Conservation (phyloP, 2,329 filamentous ascomycete species). For the Cladophialophora exuberans region DNA sequence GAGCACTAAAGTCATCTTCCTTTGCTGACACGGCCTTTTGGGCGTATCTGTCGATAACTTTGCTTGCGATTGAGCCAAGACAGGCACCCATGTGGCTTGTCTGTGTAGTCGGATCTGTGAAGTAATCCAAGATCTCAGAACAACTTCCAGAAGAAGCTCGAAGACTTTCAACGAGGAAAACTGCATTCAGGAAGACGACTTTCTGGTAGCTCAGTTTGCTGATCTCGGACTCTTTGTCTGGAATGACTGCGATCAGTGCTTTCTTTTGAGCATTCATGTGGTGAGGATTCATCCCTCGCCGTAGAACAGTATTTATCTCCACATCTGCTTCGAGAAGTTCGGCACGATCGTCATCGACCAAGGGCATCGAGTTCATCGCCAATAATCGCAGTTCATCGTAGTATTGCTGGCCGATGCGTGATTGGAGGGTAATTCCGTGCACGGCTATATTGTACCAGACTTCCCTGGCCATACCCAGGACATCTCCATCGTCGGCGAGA, state of each 20-base stretch:
- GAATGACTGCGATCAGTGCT: slow-evolving; percentile 72
- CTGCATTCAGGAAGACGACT: slow-evolving; percentile 87
- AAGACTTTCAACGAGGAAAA: slow-evolving; percentile 85
- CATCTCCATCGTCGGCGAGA: slow-evolving; percentile 63
- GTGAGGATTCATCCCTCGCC: slow-evolving; percentile 80
- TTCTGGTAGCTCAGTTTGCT: slow-evolving; percentile 84
- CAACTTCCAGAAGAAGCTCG: slow-evolving; percentile 87
- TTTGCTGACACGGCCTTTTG: slow-evolving; percentile 71
- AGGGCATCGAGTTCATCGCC: slow-evolving; percentile 81
- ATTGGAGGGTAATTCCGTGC: slow-evolving; percentile 81
- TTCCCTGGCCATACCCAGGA: slow-evolving; percentile 76
- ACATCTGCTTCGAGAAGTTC: slow-evolving; percentile 95
- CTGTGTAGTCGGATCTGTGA: slow-evolving; percentile 84
- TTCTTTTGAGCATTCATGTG: slow-evolving; percentile 81
- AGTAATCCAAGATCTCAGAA: slow-evolving; percentile 86
- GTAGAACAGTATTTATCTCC: slow-evolving; percentile 90
- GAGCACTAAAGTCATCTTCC: slow-evolving; percentile 80
- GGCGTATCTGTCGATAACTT: slow-evolving; percentile 79
- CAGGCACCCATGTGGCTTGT: slow-evolving; percentile 63
- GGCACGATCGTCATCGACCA: slow-evolving; percentile 85
- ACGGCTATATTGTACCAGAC: slow-evolving; percentile 98
- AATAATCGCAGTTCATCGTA: slow-evolving; percentile 78
- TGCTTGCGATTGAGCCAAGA: slow-evolving; percentile 65
- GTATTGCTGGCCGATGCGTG: slow-evolving; percentile 72
- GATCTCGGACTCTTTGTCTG: slow-evolving; percentile 76